Percentiles rank a stretch among this genome's conserved stretches.
These are phyloP conservation scores for Piromyces sp. DNA, from an alignment of 192 early-diverging fungal genomes.

Conservation along the genomic window DNA sequence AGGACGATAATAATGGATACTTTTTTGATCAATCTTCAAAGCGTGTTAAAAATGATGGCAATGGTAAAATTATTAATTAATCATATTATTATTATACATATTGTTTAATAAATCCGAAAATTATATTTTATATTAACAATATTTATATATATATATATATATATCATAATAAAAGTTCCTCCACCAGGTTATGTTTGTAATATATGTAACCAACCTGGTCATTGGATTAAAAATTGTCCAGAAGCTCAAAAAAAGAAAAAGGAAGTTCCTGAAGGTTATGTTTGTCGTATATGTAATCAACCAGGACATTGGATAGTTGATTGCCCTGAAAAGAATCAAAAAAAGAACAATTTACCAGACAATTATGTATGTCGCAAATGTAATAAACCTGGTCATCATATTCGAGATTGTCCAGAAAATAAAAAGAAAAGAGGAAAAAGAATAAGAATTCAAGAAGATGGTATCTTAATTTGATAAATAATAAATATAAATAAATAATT, in stretches of 20 bases:
- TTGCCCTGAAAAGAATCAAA: slow-evolving; percentile 29
- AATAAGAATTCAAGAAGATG: background rate
- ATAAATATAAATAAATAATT: background rate
- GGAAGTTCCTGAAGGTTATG: slow-evolving; percentile 25
- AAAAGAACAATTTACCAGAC: slow-evolving; percentile 13
- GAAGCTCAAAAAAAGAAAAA: background rate
- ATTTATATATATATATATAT: background rate
- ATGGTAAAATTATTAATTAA: background rate
- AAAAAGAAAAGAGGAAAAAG: slow-evolving; percentile 1
- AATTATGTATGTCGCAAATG: slow-evolving; percentile 28
- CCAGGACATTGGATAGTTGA: slow-evolving; percentile 49
- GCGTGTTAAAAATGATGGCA: slow-evolving; percentile 9
- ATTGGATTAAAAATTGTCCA: slow-evolving; percentile 28
- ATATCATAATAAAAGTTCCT: slow-evolving; percentile 8
- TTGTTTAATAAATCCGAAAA: no score
- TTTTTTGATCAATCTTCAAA: background rate
- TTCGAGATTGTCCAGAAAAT: slow-evolving; percentile 20
- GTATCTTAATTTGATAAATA: background rate
- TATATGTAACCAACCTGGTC: slow-evolving; percentile 15
- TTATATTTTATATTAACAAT: no score
- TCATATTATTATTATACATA: no score
- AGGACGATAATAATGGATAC: background rate
- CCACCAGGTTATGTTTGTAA: slow-evolving; percentile 30
- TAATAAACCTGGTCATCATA: slow-evolving; percentile 28
- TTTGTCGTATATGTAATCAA: slow-evolving; percentile 39